A percentile compares a stretch with the other conserved stretches of the same genome.
phyloP scores from a whole-genome alignment of 345 rosid species.

The Bruguiera parviflora region DNA sequence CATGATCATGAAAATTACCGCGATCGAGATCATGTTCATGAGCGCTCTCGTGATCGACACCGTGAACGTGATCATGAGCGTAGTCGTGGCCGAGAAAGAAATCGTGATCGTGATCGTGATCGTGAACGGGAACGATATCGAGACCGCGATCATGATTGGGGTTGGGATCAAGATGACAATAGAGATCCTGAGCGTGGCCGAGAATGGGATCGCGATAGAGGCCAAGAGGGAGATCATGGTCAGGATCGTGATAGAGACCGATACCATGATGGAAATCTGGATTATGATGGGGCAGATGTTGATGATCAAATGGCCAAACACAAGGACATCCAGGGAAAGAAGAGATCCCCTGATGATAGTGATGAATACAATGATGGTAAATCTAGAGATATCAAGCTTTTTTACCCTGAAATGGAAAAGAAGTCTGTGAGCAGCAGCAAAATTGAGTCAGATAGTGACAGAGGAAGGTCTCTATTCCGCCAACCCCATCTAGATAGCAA shows the following conservation, averaged over 20 bases:
- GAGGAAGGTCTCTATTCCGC: conserved; percentile 62
- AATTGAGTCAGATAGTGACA: conserved; percentile 58
- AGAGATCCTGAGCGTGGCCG: background rate
- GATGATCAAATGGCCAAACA: conserved; percentile 57
- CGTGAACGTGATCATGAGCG: conserved; percentile 21
- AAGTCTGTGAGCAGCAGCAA: conserved; percentile 44
- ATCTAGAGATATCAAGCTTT: conserved; percentile 32
- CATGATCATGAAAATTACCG: conserved; percentile 36
- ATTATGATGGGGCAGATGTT: conserved; percentile 33
- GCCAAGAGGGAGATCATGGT: background rate
- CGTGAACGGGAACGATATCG: conserved; percentile 15
- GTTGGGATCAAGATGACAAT: conserved; percentile 35
- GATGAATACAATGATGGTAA: conserved; percentile 54
- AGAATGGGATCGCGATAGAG: conserved; percentile 2
- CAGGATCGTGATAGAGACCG: conserved; percentile 9
- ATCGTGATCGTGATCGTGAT: conserved; percentile 41
- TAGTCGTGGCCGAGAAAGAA: conserved; percentile 42
- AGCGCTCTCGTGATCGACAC: conserved; percentile 28
- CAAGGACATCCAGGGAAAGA: conserved; percentile 61
- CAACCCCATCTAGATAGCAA: conserved; percentile 42
- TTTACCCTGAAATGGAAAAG: conserved; percentile 43
- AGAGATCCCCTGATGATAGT: conserved; percentile 66
- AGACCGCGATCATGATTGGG: conserved; percentile 29
- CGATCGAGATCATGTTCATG: conserved; percentile 29
- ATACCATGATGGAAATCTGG: conserved; percentile 16